These are phyloP conservation scores for Cryptococcus hybrid DNA, from an alignment of 1,284 basidiomycete species.

Conservation along the genomic window DNA sequence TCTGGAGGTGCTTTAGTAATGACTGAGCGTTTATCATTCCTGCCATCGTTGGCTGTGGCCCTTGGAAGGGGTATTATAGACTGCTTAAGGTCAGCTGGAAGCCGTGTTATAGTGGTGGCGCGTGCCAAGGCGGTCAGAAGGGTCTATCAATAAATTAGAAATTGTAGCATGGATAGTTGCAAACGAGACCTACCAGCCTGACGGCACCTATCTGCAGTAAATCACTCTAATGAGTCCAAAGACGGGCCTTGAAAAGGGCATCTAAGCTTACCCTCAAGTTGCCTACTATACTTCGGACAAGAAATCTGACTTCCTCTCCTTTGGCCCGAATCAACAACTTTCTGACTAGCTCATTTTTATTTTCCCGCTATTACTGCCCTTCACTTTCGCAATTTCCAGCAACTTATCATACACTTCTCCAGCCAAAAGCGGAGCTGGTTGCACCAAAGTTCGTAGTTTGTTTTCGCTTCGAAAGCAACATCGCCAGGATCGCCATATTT, in stretches of 20 bases:
- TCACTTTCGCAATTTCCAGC: constrained; percentile 63
- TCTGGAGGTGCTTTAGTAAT: constrained; percentile 52
- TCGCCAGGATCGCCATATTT: constrained; percentile 69
- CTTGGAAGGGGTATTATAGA: constrained; percentile 50
- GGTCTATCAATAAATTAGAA: constrained; percentile 48
- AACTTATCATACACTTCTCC: constrained; percentile 64
- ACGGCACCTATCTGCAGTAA: constrained; percentile 74
- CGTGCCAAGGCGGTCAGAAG: constrained; percentile 80
- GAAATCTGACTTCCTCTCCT: constrained; percentile 82
- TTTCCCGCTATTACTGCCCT: constrained; percentile 70
- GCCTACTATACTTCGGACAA: constrained; percentile 75
- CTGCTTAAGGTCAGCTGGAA: constrained; percentile 45
- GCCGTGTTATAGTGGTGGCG: constrained; percentile 64
- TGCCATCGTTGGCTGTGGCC: constrained; percentile 13
- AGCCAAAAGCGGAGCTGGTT: constrained; percentile 67
- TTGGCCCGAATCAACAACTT: constrained; percentile 76
- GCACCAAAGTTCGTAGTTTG: constrained; percentile 70
- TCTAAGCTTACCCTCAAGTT: constrained; percentile 67
- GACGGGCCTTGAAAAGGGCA: background rate
- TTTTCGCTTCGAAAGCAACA: constrained; percentile 81
- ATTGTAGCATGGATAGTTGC: background rate
- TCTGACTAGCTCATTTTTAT: constrained; percentile 73
- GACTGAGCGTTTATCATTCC: constrained; percentile 48
- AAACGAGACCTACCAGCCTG: constrained; percentile 53
- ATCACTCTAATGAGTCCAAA: background rate